A percentile compares a stretch with the other conserved stretches of the same genome.
These are phyloP conservation scores for Blastocystis sp. DNA, from an alignment of 352 stramenopile genomes.

Conservation along the genomic window DNA sequence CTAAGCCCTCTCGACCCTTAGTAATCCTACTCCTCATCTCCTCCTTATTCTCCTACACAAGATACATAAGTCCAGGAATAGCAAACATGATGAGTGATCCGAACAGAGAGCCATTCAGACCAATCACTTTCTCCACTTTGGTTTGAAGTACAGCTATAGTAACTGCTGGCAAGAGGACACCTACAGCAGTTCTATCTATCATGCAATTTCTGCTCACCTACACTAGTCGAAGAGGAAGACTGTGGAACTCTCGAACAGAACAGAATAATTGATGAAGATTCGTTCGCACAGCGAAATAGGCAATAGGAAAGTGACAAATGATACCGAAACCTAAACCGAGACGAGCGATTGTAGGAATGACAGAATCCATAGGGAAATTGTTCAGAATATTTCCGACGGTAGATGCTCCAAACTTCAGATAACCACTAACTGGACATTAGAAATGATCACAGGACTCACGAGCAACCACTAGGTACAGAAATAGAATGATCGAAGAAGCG, in stretches of 20 bases:
- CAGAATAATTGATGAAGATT: conserved; percentile 59
- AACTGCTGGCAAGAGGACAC: conserved; percentile 33
- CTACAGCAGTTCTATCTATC: conserved; percentile 18
- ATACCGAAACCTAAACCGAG: conserved; percentile 54
- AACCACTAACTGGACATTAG: conserved; percentile 35
- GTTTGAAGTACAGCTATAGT: conserved; percentile 49
- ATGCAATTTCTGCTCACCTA: neutral
- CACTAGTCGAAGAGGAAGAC: neutral
- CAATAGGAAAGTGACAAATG: conserved; percentile 54
- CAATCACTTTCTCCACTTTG: conserved; percentile 58
- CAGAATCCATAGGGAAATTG: conserved; percentile 52
- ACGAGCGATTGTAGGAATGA: conserved; percentile 32
- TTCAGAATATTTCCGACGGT: conserved; percentile 56
- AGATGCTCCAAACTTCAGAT: conserved; percentile 45
- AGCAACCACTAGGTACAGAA: conserved; percentile 29
- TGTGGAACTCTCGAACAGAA: conserved; percentile 14
- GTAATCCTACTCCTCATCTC: neutral
- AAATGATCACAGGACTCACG: neutral
- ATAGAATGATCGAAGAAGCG: conserved; percentile 46
- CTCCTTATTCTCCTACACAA: neutral
- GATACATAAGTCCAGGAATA: conserved; percentile 56
- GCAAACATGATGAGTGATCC: conserved; percentile 60
- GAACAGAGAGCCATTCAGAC: conserved; percentile 59
- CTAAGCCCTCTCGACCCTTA: conserved; percentile 6
- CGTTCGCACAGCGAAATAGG: conserved; percentile 55